Evolutionary conservation across 257 asterid genomes (phyloP).

Genomic region (Nicotiana noctiflora): DNA sequence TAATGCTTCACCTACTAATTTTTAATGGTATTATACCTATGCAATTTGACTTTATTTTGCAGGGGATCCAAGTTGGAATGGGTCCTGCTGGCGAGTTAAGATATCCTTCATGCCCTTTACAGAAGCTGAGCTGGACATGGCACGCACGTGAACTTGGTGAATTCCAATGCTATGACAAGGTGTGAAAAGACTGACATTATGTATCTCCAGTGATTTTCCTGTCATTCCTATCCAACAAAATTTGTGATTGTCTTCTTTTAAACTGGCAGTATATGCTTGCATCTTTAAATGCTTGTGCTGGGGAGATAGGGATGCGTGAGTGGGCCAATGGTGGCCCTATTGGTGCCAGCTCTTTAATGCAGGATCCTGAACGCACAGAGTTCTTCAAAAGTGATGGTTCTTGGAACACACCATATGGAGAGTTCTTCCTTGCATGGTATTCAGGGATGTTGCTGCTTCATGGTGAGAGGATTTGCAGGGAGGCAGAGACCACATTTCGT

Average conservation of each 20-base stretch:
- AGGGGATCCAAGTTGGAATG: conserved; percentile 85
- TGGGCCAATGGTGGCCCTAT: conserved; percentile 56
- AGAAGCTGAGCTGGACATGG: conserved; percentile 37
- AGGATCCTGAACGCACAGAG: conserved; percentile 44
- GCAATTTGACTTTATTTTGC: conserved; percentile 13
- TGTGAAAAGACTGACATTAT: conserved; percentile 6
- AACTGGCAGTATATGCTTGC: conserved; percentile 73
- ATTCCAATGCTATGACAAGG: conserved; percentile 80
- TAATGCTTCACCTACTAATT: conserved; percentile 2
- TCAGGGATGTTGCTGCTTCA: conserved; percentile 60
- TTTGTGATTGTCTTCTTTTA: conserved; percentile 15
- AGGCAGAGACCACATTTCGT: conserved; percentile 53
- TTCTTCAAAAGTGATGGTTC: conserved; percentile 51
- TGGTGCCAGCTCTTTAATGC: conserved; percentile 37
- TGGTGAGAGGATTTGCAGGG: conserved; percentile 68
- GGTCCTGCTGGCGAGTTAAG: conserved; percentile 81
- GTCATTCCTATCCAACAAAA: background rate
- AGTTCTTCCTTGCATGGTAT: conserved; percentile 76
- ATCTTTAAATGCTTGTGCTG: conserved; percentile 54
- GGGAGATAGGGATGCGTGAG: conserved; percentile 42
- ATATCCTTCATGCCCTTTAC: conserved; percentile 56
- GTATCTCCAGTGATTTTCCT: background rate
- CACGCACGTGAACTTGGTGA: conserved; percentile 58
- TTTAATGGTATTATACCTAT: conserved; percentile 1
- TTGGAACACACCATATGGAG: conserved; percentile 57